Evolutionary conservation across 495 filamentous ascomycete genomes (phyloP), one percentile per base, ranked within the genome.

Genomic region (Penicillium herquei): DNA sequence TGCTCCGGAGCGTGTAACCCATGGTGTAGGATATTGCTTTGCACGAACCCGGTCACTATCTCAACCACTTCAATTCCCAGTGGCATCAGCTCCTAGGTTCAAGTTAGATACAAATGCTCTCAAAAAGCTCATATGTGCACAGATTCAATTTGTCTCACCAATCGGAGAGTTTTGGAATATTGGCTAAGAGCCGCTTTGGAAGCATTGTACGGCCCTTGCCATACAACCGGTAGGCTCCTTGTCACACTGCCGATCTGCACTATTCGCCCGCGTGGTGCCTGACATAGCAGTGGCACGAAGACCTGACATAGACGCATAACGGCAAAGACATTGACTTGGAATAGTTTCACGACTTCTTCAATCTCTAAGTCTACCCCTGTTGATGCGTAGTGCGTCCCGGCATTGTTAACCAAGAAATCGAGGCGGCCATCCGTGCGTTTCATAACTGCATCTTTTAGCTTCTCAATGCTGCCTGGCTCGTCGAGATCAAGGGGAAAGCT

Each of bases 281-380:
- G 54, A 26, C 74, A 69, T 3, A 80, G 62, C 18, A 80, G 56
- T 8, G 72, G 71, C 9, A 63, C 34, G 51, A 79, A 79, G 0
- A 71, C 63, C 55, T 75, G 63, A 9, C 58, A 64, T 13, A 76
- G 43, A n/a, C 58, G 63, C 32, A 80, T 54, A 3, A 67, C 57
- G 21, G 65, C 71, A 51, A 62, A 73, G 35, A 77, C 54, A 52
- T 81, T 81, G 41, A 71, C 62, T 44, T 77, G 73, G 56, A 70
- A 78, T 26, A 78, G 63, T 52, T 51, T 45, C 13, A 57, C 64
- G 2, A 62, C 70, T 33, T 65, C 59, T 0, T 54, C 57, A 8
- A 74, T 52, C 18, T 71, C 58, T 31, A 62, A 30, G 45, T 79
- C 70, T 43, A 76, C 49, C 2, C 67, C 53, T 2, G 70, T 75